Base-by-base conservation (phyloP, 139 green algal species). In the Tetradesmus obliquus region DNA sequence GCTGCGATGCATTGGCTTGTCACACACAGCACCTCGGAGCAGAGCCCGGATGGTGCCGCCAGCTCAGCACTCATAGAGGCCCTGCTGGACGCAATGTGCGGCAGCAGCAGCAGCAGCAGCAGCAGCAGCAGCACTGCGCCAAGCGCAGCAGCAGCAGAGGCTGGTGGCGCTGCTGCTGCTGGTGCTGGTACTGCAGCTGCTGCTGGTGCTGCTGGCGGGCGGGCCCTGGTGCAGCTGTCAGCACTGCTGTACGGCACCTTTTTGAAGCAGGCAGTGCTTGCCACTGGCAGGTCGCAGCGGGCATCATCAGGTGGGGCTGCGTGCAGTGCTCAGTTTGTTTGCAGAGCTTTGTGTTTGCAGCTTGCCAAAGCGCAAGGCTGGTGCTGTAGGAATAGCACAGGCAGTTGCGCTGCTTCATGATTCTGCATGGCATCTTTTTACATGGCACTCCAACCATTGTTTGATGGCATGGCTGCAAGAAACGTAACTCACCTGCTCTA, bases 41-140 rank as follows among this genome's bases (percentile, higher is more conserved):
- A 76, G 66, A 76, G 66, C 66, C 19, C 82, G 54, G 82, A 87
- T 45, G 82, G 82, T 71, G 82, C 55, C 53, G 82, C 82, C 45
- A 32, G 55, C 15, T 55, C 82, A 22, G 82, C 54, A 12, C 54
- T 87, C 0, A 87, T 88, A 12, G 58, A 88, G 84, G 51, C 84
- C 7, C 66, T 89, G 85, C 85, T 89, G 13, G 62, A 89, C 55
- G 85, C 85, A 12, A 82, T 89, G 85, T 89, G 85, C n/a, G 84
- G 84, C 85, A 82, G 85, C 62, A 89, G 85, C 62, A 89, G 62
- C 85, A 89, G 84, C 84, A 80, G 83, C 83, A 88, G 84, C 84
- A 88, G 32, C 58, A 55, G 54, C 82, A 76, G 6, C 32, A 45
- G 32, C 32, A 45, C 32, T 87, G 20, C 51, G 54, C 54, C 83